phyloP scores from a whole-genome alignment of 2,329 filamentous ascomycete species.

The Aspergillus texensis region DNA sequence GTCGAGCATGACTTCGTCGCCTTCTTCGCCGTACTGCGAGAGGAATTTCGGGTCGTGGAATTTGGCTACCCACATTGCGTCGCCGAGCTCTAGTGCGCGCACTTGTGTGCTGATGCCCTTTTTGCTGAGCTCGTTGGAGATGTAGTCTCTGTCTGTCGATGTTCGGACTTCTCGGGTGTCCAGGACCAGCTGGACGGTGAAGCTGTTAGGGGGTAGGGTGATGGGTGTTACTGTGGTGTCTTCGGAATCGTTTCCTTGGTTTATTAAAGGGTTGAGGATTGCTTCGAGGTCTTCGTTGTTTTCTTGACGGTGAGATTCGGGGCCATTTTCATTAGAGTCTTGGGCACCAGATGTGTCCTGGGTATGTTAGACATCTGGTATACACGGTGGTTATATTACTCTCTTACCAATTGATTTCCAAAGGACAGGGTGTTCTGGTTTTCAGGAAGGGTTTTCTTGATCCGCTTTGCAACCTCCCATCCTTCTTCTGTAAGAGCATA shows the following conservation, averaged over 20 bases:
- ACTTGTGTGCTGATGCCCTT: constrained; percentile 68
- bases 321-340: not conserved
- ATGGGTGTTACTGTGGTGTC: constrained; percentile 58
- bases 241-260: constrained; percentile 10
- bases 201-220: constrained; percentile 64
- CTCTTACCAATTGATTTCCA: constrained; percentile 17
- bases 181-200: constrained; percentile 72
- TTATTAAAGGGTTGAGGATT: constrained; percentile 2
- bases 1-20: constrained; percentile 73
- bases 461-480: constrained; percentile 70
- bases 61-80: constrained; percentile 79
- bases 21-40: constrained; percentile 55
- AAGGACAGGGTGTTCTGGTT: constrained; percentile 23
- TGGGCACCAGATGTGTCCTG: constrained; percentile 1
- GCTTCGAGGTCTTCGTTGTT: constrained; percentile 14
- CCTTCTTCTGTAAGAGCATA: constrained; percentile 77
- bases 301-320: constrained; percentile 9
- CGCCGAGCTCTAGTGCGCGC: constrained; percentile 71
- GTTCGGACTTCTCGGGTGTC: constrained; percentile 75
- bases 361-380: constrained; percentile 3
- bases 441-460: constrained; percentile 54
- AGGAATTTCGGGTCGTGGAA: constrained; percentile 63
- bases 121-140: constrained; percentile 70
- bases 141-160: constrained; percentile 74
- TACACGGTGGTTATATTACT: not conserved